Conservation (phyloP, 1,284 basidiomycete species). For the Retiboletus flavoniger region DNA sequence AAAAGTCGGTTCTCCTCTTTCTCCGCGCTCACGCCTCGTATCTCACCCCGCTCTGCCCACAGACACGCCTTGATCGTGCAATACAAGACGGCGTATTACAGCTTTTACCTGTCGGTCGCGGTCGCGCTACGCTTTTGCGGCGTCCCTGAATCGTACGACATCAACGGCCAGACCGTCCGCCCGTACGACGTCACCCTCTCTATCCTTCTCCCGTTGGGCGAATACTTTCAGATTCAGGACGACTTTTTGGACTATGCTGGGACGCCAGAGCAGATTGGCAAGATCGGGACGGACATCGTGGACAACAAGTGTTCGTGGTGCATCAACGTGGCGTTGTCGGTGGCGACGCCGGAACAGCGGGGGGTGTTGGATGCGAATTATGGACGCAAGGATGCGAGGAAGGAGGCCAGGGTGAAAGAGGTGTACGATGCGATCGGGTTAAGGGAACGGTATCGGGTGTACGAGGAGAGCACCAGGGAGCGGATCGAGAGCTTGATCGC, state of each 20-base stretch:
- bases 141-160: constrained; percentile 56
- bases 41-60: neutral
- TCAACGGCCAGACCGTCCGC: constrained; percentile 38
- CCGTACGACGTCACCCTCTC: constrained; percentile 80
- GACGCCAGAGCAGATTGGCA: constrained; percentile 90
- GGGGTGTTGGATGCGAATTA: constrained; percentile 77
- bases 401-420: constrained; percentile 64
- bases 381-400: constrained; percentile 69
- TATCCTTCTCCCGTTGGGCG: constrained; percentile 90
- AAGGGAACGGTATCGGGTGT: constrained; percentile 56
- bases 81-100: constrained; percentile 99
- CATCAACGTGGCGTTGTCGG: constrained; percentile 85
- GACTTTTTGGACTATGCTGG: constrained; percentile 96
- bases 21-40: constrained; percentile 39
- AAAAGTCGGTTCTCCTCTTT: constrained; percentile 55
- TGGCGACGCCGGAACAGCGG: constrained; percentile 56
- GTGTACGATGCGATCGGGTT: constrained; percentile 68
- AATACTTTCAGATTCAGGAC: constrained; percentile 99
- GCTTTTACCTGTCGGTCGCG: constrained; percentile 97
- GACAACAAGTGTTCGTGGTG: constrained; percentile 99
- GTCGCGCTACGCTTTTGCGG: constrained; percentile 84
- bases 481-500: constrained; percentile 59
- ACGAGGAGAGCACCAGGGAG: constrained; percentile 67
- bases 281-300: constrained; percentile 96
- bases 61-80: constrained; percentile 93